Evolutionary conservation across 306 rosid genomes (phyloP).

Genomic region (Canavalia ensiformis): DNA sequence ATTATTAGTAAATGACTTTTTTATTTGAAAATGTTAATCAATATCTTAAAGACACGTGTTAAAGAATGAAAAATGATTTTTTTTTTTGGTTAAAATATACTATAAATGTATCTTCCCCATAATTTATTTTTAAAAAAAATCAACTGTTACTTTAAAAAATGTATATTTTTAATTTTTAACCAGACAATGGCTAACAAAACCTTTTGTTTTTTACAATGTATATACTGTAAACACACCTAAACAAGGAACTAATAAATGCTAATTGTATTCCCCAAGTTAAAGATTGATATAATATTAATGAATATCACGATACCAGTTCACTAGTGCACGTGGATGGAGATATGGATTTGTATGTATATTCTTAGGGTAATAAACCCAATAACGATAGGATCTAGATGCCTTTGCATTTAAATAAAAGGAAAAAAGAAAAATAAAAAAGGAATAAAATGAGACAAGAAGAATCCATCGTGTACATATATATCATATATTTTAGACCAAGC

Average conservation of each 20-base stretch:
- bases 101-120: too few species aligned
- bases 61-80: too few species aligned
- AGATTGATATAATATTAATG: neutral
- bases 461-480: slow-evolving; percentile 40
- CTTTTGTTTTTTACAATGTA: too few species aligned
- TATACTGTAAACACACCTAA: too few species aligned
- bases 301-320: neutral
- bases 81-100: too few species aligned
- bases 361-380: slow-evolving; percentile 30
- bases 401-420: slow-evolving; percentile 41
- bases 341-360: slow-evolving; percentile 43
- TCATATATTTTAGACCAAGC: slow-evolving; percentile 48
- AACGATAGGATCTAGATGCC: slow-evolving; percentile 42
- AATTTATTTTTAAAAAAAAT: too few species aligned
- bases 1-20: too few species aligned
- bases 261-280: slow-evolving; percentile 1
- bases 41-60: too few species aligned
- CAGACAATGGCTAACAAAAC: too few species aligned
- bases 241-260: neutral
- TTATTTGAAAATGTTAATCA: too few species aligned
- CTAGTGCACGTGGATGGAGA: slow-evolving; percentile 46
- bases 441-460: slow-evolving; percentile 36
- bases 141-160: too few species aligned
- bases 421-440: neutral
- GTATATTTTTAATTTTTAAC: too few species aligned